Evolutionary conservation across 805 yeast species (phyloP).

Genomic region (Blastobotrys robertii): DNA sequence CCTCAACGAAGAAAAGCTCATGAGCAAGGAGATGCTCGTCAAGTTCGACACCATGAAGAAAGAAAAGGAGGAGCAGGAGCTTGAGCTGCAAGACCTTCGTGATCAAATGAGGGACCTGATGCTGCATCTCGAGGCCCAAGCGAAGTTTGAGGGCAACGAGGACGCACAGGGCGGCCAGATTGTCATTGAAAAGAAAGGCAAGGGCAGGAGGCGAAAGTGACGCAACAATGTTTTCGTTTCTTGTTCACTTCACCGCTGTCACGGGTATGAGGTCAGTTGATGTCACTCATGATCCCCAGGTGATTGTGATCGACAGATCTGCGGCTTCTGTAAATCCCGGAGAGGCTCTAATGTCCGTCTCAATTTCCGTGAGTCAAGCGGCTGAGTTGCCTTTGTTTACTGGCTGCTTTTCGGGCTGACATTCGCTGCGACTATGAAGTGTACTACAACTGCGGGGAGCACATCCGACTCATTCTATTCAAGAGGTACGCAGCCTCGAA

Average conservation of each 20-base stretch:
- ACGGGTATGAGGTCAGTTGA: background rate
- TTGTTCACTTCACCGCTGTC: background rate
- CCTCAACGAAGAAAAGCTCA: slow-evolving; percentile 38
- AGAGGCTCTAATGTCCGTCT: background rate
- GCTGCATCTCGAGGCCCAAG: slow-evolving; percentile 68
- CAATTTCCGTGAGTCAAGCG: too few species aligned
- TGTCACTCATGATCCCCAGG: background rate
- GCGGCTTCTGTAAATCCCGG: background rate
- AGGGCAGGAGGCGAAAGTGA: slow-evolving; percentile 1
- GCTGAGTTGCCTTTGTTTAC: too few species aligned
- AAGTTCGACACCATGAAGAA: slow-evolving; percentile 31
- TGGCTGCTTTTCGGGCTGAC: too few species aligned
- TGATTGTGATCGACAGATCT: background rate
- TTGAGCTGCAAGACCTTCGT: slow-evolving; percentile 22
- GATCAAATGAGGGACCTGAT: slow-evolving; percentile 51
- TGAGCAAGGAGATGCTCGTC: slow-evolving; percentile 34
- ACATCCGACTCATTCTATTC: too few species aligned
- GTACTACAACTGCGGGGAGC: too few species aligned
- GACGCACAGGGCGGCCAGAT: slow-evolving; percentile 60
- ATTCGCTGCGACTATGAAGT: too few species aligned
- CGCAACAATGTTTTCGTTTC: background rate
- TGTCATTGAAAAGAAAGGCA: slow-evolving; percentile 8
- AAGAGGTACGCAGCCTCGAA: too few species aligned
- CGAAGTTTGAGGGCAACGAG: slow-evolving; percentile 57
- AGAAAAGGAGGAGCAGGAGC: slow-evolving; percentile 17